Evolutionary conservation across 2,329 filamentous ascomycete species (phyloP).

Genomic region (Epichloe coenophiala): DNA sequence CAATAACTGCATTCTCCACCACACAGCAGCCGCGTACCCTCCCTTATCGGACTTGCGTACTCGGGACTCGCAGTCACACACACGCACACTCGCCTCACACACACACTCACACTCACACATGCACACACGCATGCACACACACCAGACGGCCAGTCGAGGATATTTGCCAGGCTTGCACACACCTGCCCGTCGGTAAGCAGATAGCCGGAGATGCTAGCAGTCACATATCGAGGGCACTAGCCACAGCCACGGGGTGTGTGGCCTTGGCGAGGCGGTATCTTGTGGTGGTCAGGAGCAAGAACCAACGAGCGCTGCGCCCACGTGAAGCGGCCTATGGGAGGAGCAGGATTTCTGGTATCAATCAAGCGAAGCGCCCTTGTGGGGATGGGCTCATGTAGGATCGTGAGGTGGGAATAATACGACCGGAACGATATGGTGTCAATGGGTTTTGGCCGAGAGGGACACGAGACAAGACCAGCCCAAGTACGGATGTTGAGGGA

Average conservation of each 20-base stretch:
- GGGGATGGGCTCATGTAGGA: neutral
- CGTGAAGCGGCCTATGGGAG: constrained; percentile 4
- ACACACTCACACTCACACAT: neutral
- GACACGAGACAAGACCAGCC: neutral
- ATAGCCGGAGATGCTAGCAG: neutral
- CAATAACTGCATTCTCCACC: neutral
- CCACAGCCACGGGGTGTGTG: neutral
- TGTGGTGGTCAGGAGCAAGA: constrained; percentile 4
- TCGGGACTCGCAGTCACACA: neutral
- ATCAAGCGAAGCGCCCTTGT: neutral
- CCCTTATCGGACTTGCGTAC: neutral
- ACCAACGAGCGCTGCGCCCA: constrained; percentile 1
- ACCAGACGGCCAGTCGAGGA: neutral
- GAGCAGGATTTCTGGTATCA: neutral
- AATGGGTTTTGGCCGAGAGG: neutral
- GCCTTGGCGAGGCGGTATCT: constrained; percentile 1
- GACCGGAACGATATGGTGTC: neutral
- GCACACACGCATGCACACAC: neutral
- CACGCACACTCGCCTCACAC: neutral
- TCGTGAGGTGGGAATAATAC: neutral
- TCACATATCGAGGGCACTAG: constrained; percentile 1
- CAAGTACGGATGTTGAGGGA: too few species aligned
- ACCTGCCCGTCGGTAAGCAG: too few species aligned
- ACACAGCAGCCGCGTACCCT: neutral
- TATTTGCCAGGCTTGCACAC: neutral